Base-by-base conservation (phyloP, 1,284 basidiomycete species). In the Ganoderma lingzhi region DNA sequence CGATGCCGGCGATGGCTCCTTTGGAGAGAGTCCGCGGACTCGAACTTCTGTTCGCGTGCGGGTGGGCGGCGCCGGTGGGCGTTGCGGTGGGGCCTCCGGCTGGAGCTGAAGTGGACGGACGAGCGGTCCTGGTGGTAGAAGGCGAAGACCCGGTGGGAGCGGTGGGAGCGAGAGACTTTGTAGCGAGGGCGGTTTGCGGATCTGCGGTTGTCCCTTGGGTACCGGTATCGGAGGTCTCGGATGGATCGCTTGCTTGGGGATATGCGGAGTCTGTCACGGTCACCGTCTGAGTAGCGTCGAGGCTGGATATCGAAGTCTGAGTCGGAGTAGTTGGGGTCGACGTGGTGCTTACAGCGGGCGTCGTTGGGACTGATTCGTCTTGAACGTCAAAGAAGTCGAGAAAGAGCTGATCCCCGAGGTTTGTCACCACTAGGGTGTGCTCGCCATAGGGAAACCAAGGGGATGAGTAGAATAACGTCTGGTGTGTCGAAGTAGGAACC, bases 341-440 rank as follows among this genome's bases (percentile, higher is more conserved):
- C 35, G 8, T 12, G 6, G 30, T 19, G 35, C 35, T 51, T 28
- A 58, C n/a, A 23, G 45, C 4, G 12, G 42, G 37, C 14, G 64
- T 41, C 9, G 56, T 23, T 5, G 53, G 10, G 30, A 56, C 19
- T 19, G 32, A 6, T 6, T 60, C 64, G 12, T 48, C 30, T 3
- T 62, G 53, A 51, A 71, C 44, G 3, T 61, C 62, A 6, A 68
- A 51, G 28, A 64, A 71, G 39, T 71, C 70, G 23, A 71, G 55
- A 51, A 62, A 71, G 28, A 71, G 62, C 39, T 71, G 70, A 6
- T 61, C 35, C 17, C 70, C 70, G 10, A 69, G 48, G 35, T 71
- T 71, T 10, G 55, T 68, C 28, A 71, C 68, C 2, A 10, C 37
- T 23, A 71, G 39, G 0, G 53, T 64, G 51, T 71, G 70, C 3